phyloP scores from a whole-genome alignment of 2,329 filamentous ascomycete species.

The Penicillium sp. region DNA sequence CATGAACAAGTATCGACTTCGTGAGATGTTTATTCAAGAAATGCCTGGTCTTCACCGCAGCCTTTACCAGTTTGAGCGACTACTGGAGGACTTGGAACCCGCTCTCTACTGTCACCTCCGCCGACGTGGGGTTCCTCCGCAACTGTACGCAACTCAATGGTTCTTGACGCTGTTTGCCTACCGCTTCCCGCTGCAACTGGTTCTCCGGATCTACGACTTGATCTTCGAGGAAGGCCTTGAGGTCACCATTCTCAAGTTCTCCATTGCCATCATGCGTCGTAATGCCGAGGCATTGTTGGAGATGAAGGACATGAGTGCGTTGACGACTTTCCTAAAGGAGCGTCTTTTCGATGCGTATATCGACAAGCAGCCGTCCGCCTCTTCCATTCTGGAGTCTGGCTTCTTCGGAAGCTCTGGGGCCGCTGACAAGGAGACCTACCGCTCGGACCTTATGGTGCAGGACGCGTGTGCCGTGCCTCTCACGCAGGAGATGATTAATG shows the following conservation, averaged over 20 bases:
- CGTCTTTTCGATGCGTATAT: constrained; percentile 96
- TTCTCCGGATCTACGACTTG: constrained; percentile 93
- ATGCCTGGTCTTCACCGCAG: constrained; percentile 96
- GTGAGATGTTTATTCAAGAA: constrained; percentile 90
- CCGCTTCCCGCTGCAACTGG: constrained; percentile 92
- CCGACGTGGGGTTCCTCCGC: constrained; percentile 81
- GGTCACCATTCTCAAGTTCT: constrained; percentile 86
- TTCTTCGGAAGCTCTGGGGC: constrained; percentile 93
- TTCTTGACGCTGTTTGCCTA: constrained; percentile 99
- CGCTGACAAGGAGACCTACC: constrained; percentile 92
- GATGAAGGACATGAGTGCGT: constrained; percentile 87
- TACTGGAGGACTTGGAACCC: constrained; percentile 91
- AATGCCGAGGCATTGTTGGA: constrained; percentile 75
- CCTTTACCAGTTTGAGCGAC: constrained; percentile 90
- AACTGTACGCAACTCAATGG: constrained; percentile 98
- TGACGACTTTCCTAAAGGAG: constrained; percentile 91
- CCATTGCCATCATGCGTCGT: constrained; percentile 93
- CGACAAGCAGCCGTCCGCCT: constrained; percentile 88
- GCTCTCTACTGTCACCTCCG: constrained; percentile 93
- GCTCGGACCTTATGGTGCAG: constrained; percentile 87
- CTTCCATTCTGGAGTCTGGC: constrained; percentile 89
- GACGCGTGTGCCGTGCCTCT: constrained; percentile 90
- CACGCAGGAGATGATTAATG: constrained; percentile 75
- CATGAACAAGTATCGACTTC: constrained; percentile 95
- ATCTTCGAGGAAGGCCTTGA: constrained; percentile 91